These are phyloP conservation scores for Coniella lustricola DNA, from an alignment of 2,329 filamentous ascomycete species.

Conservation along the genomic window DNA sequence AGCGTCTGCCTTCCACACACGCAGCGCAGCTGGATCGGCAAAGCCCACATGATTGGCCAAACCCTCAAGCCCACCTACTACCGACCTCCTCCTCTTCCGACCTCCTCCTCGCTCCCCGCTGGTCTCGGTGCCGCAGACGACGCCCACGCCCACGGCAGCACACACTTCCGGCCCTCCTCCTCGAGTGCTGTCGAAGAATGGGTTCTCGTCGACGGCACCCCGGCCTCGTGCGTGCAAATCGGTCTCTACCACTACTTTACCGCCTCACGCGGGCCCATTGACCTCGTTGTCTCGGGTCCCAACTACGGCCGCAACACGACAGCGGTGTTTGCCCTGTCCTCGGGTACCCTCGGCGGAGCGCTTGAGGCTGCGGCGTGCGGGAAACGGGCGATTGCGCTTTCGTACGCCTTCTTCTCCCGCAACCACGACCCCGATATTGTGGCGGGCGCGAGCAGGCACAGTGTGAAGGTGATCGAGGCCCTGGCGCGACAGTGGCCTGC, in stretches of 20 bases:
- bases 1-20: conserved; percentile 86
- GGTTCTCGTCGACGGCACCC: conserved; percentile 75
- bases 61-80: conserved; percentile 81
- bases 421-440: conserved; percentile 82
- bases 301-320: conserved; percentile 82
- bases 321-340: conserved; percentile 69
- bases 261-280: conserved; percentile 61
- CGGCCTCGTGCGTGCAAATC: conserved; percentile 75
- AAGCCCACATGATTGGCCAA: conserved; percentile 91
- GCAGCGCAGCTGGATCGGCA: conserved; percentile 96
- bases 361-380: conserved; percentile 70
- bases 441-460: conserved; percentile 64
- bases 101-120: conserved; percentile 27
- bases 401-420: conserved; percentile 81
- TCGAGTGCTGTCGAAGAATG: conserved; percentile 61
- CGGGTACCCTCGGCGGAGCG: conserved; percentile 70
- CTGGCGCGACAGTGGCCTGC: conserved; percentile 67
- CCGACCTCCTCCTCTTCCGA: conserved; percentile 39
- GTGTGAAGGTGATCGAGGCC: conserved; percentile 71
- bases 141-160: conserved; percentile 59
- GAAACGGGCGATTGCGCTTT: conserved; percentile 69
- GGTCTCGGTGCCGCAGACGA: conserved; percentile 32
- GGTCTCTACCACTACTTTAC: conserved; percentile 78
- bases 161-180: conserved; percentile 50
- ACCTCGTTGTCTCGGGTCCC: conserved; percentile 71